These are phyloP conservation scores for Chenopodium formosanum DNA, from an alignment of 148 eudicot genomes.

Conservation along the genomic window DNA sequence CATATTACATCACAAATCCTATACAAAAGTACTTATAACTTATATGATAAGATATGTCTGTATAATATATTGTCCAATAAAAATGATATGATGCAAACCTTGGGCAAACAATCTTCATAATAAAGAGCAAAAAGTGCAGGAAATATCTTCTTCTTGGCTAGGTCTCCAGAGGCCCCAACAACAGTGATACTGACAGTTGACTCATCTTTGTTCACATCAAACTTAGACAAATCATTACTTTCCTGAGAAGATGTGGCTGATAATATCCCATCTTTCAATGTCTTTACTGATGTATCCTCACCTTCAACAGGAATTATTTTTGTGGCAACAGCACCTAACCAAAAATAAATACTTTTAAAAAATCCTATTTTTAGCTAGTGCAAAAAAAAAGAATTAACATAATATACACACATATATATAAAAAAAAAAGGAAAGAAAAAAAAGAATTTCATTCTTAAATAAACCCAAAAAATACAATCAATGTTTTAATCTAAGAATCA, in stretches of 20 bases:
- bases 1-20: neutral
- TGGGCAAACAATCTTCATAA: slow-evolving; percentile 84
- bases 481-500: neutral
- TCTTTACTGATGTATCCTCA: slow-evolving; percentile 38
- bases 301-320: slow-evolving; percentile 37
- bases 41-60: neutral
- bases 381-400: neutral
- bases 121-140: slow-evolving; percentile 99
- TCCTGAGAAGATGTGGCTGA: slow-evolving; percentile 46
- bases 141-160: slow-evolving; percentile 97
- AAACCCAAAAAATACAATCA: neutral
- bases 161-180: slow-evolving; percentile 98
- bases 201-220: slow-evolving; percentile 45
- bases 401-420: neutral
- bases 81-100: slow-evolving; percentile 43
- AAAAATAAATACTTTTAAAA: slow-evolving; percentile 10
- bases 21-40: neutral
- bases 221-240: slow-evolving; percentile 27
- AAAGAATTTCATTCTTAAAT: neutral
- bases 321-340: slow-evolving; percentile 45
- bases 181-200: slow-evolving; percentile 94
- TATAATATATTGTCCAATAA: neutral
- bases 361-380: neutral
- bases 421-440: neutral
- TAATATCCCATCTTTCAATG: slow-evolving; percentile 43